Base-by-base conservation (phyloP, 225 moss, liverwort and hornwort species). In the Takakia lepidozioides region DNA sequence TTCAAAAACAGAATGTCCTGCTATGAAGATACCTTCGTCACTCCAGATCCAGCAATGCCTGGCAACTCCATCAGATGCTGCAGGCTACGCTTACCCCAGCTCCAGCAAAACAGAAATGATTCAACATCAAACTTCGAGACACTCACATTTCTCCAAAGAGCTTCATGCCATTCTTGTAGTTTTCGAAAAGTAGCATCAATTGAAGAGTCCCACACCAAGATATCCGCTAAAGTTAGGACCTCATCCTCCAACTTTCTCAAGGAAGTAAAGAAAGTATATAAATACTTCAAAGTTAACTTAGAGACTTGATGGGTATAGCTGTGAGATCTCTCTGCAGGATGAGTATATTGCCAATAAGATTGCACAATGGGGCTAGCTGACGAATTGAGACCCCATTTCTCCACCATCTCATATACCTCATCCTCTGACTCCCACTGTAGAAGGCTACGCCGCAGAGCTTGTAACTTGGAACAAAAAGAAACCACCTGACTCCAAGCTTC, bases 341-440 rank as follows among this genome's bases (percentile, higher is more conserved):
- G 75, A 39, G 52, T 61, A 54, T 69, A 74, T 32, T 86, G 83
- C 81, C 76, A 63, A 70, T 90, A 90, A 24, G 95, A 90, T 48
- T 71, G 84, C 66, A 87, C 16, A 43, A 80, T 67, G 29, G 69
- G 67, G 47, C 81, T 81, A 26, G 49, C 57, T 38, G 43, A 59
- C 24, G 70, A 57, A 43, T 37, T 62, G 37, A 53, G 65, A 35
- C 64, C 80, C 58, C 65, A 60, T 22, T 67, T 59, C 2, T 52
- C 59, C 8, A 59, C 67, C 30, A 42, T 57, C 54, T 48, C 73
- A 26, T 80, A 90, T 18, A 59, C 46, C 36, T 82, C 75, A 49
- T 98, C 95, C 65, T 98, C 95, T 45, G 61, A 64, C 61, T 85
- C 87, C 90, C 84, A 90, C 62, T 90, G 95, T 23, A 80, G 59